Percentiles rank a stretch among this genome's conserved stretches.
Conservation (phyloP, 2,329 filamentous ascomycete genomes). For the Ilyonectria destructans region DNA sequence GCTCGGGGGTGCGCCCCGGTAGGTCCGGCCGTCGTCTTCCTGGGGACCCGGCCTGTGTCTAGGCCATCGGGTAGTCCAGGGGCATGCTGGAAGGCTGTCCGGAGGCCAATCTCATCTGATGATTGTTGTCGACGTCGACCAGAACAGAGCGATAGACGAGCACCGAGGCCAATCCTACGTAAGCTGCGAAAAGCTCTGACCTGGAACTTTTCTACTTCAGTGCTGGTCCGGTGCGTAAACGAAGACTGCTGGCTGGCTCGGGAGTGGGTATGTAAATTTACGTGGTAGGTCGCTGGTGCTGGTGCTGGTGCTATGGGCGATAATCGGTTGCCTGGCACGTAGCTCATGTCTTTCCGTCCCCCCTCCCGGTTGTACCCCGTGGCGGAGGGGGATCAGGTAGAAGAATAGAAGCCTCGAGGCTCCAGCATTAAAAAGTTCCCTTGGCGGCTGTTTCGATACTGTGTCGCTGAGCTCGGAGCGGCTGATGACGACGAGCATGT, state of each 20-base stretch:
- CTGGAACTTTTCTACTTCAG: constrained; percentile 13
- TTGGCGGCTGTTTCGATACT: constrained; percentile 39
- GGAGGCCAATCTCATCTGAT: constrained; percentile 29
- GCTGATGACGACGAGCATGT: constrained; percentile 45
- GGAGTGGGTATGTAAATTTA: constrained; percentile 23
- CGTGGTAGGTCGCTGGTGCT: constrained; percentile 11
- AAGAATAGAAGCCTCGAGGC: constrained; percentile 48
- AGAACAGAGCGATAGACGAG: constrained; percentile 13
- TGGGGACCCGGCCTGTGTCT: constrained; percentile 26
- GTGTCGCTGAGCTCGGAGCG: constrained; percentile 41
- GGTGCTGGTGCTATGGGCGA: constrained; percentile 11
- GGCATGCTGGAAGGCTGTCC: constrained; percentile 24
- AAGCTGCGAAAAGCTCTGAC: constrained; percentile 13
- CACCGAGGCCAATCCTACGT: constrained; percentile 7
- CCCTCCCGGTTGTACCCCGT: constrained; percentile 9
- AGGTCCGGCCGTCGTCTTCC: constrained; percentile 28
- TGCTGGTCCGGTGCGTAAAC: constrained; percentile 11
- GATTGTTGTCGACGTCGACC: constrained; percentile 5
- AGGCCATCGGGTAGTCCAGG: constrained; percentile 26
- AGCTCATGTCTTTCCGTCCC: constrained; percentile 14
- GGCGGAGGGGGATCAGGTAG: constrained; percentile 38
- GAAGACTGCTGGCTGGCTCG: constrained; percentile 17
- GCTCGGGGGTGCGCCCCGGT: constrained; percentile 34
- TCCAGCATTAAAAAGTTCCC: constrained; percentile 46
- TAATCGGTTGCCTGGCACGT: constrained; percentile 24